Evolutionary conservation across 768 basidiomycete genomes (phyloP), one percentile per base, ranked within the genome.

Genomic region (Hebeloma cylindrosporum): DNA sequence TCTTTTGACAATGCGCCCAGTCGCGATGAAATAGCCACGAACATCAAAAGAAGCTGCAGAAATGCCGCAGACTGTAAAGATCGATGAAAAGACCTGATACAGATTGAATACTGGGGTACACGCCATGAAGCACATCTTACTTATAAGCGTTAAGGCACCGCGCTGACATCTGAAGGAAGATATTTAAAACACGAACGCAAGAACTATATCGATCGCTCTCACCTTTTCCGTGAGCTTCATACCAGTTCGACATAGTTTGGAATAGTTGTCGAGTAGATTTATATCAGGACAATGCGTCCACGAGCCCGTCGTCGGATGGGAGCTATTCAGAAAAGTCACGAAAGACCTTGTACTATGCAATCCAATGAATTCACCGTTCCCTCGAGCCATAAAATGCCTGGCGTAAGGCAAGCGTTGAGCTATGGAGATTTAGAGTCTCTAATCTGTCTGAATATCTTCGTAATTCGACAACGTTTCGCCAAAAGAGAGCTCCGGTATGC

Each of bases 11-110:
- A 57, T 3, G 61, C 56, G 18, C 65, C 66, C 58, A 87, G 61
- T 45, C 88, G 74, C 2, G 84, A 83, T 32, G 75, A 65, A 28
- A 87, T 74, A 9, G 80, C 85, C 17, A 72, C 67, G 30, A 90
- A 69, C 4, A 78, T 67, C 34, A 92, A 57, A n/a, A 83, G 63
- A 11, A 87, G 59, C 49, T 85, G 83, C 9, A 85, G 68, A 56
- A 92, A 92, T 13, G 86, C 82, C 13, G 83, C 86, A 1, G 79
- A 75, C 58, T 84, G 85, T 72, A 91, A 77, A 25, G 78, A 75
- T 18, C 82, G 68, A 21, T 70, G 64, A 47, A 88, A 80, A 21
- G 75, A 75, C 33, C 88, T 91, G 49, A 5, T 40, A 31, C 9
- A 30, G 30, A 17, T n/a, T 33, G 4, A 28, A 35, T 23, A n/a